Base-by-base conservation (phyloP, 306 rosid genomes). In the Lagenaria siceraria region DNA sequence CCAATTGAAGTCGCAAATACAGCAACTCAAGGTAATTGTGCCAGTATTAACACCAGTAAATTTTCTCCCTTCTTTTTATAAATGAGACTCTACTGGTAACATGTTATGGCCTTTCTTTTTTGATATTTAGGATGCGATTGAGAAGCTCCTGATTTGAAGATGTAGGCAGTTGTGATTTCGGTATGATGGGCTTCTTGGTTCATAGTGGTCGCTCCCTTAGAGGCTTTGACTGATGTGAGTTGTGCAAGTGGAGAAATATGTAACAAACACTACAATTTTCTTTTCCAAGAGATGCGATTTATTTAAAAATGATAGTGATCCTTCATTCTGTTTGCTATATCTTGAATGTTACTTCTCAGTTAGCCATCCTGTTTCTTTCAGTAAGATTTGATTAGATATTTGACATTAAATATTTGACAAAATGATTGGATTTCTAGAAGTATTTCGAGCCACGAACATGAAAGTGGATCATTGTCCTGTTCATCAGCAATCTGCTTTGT, bases 1-100 rank as follows among this genome's bases (percentile, higher is more conserved):
- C 80, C 96, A 94, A 75, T 82, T 94, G 92, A 92, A 94, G 78
- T 80, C 97, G 10, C 96, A 92, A 78, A 90, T 92, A 79, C 91
- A 87, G 75, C 96, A 89, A 60, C 91, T 92, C 15, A 94, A 92
- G 97, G 98, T 91, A 48, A 71, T 9, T 46, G 10, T 24, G 24
- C 12, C 4, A 71, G 49, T 22, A 43, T 43, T 24, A 12, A 70
- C 75, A 17, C 56, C 3, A 22, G 59, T 25, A 27, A 25, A 24
- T 48, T 29, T 14, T 48, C 24, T 25, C 24, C 22, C 15, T 46
- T 46, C 21, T 71, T 65, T 38, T 29, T 38, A 31, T 22, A 21
- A 22, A 12, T 69, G 3, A 17, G 3, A 17, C 2, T 9, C 14
- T 11, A 17, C 4, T 4, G 8, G 65, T 72, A 3, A 42, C 65